Evolutionary conservation across 2,329 filamentous ascomycete genomes (phyloP).

Genomic region (Ophiosphaerella narmari): DNA sequence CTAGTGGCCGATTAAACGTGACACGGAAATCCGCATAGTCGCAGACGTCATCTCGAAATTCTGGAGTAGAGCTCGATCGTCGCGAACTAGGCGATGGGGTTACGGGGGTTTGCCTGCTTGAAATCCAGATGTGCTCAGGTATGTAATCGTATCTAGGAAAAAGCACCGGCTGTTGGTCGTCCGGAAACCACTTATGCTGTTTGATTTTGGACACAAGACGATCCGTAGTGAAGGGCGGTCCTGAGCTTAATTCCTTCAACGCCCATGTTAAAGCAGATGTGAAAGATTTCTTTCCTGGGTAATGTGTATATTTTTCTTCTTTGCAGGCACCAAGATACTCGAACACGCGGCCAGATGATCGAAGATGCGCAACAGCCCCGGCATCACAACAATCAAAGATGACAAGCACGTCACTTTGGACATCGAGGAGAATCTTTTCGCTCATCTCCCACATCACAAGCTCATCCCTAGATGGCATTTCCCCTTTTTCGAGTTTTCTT

Average conservation of each 20-base stretch:
- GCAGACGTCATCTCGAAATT: slow-evolving; percentile 1
- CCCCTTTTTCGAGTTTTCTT: slow-evolving; percentile 8
- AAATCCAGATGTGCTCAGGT: slow-evolving; percentile 12
- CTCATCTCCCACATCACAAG: slow-evolving; percentile 15
- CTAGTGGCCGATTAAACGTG: slow-evolving; percentile 7
- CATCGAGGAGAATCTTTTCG: slow-evolving; percentile 9
- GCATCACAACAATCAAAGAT: slow-evolving; percentile 33
- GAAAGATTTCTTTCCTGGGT: slow-evolving; percentile 6
- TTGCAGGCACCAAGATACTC: slow-evolving; percentile 11
- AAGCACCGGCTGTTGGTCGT: slow-evolving; percentile 1
- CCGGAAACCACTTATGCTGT: slow-evolving; percentile 4
- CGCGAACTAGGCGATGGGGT: background rate
- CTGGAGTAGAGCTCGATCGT: background rate
- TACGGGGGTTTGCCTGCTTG: background rate
- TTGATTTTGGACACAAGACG: slow-evolving; percentile 1
- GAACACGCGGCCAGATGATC: slow-evolving; percentile 5
- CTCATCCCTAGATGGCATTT: background rate
- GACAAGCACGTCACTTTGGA: slow-evolving; percentile 19
- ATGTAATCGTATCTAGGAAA: slow-evolving; percentile 1
- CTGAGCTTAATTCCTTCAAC: slow-evolving; percentile 5
- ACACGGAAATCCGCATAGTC: slow-evolving; percentile 14
- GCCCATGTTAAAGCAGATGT: slow-evolving; percentile 12
- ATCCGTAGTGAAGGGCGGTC: background rate
- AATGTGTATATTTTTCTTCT: background rate
- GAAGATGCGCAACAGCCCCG: slow-evolving; percentile 10